Conservation (phyloP, 495 filamentous ascomycete genomes). For the Aspergillus avenaceus region DNA sequence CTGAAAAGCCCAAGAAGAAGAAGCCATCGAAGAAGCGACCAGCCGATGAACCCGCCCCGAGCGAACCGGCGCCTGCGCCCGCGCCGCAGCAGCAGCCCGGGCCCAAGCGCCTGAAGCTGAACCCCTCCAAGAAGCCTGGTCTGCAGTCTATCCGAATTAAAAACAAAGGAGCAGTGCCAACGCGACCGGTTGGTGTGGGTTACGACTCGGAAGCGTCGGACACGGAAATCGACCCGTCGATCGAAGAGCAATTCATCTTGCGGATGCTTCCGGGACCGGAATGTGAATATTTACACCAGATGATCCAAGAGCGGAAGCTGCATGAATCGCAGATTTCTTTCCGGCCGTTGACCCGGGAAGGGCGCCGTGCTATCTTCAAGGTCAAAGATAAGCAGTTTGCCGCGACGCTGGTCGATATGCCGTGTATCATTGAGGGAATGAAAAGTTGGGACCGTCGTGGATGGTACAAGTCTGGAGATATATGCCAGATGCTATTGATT, state of each 20-base stretch:
- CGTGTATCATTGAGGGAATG: conserved; percentile 89
- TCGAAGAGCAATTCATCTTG: conserved; percentile 83
- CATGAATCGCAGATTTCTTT: conserved; percentile 67
- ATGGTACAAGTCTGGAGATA: conserved; percentile 90
- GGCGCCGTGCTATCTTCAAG: conserved; percentile 66
- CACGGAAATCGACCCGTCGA: conserved; percentile 76
- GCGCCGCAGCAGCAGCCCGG: conserved; percentile 17
- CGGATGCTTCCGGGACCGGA: conserved; percentile 84
- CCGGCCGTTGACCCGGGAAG: conserved; percentile 72
- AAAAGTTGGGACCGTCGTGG: conserved; percentile 92
- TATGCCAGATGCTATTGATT: conserved; percentile 92
- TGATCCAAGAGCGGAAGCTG: conserved; percentile 67
- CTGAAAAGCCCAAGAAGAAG: conserved; percentile 41
- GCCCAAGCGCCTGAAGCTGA: conserved; percentile 43
- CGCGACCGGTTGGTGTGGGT: conserved; percentile 69
- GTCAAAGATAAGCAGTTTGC: conserved; percentile 72
- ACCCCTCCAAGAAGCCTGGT: conserved; percentile 39
- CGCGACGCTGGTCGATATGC: conserved; percentile 79
- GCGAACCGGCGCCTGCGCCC: conserved; percentile 16
- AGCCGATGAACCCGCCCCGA: conserved; percentile 22
- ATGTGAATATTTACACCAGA: conserved; percentile 71
- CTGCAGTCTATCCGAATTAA: conserved; percentile 51
- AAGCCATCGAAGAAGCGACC: conserved; percentile 46
- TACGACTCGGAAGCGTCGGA: conserved; percentile 98
- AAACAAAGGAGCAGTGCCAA: conserved; percentile 57